Conservation (phyloP, 768 basidiomycete species). For the Russula sp. region DNA sequence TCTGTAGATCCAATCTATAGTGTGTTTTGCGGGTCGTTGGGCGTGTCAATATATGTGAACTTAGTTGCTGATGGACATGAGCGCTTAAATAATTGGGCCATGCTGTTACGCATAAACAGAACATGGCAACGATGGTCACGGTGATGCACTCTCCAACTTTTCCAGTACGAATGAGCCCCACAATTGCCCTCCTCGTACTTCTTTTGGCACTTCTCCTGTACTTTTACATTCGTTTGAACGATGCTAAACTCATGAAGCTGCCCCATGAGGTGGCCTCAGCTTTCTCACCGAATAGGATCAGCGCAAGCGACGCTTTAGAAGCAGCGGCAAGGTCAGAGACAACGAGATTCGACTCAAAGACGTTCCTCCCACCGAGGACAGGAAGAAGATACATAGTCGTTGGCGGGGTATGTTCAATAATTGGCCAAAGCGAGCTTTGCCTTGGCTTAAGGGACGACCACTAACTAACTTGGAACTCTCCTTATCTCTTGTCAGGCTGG, state of each 20-base stretch:
- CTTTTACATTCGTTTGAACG: slow-evolving; percentile 52
- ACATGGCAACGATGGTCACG: neutral
- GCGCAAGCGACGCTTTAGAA: slow-evolving; percentile 42
- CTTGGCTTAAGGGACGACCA: neutral
- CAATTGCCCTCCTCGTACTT: slow-evolving; percentile 2
- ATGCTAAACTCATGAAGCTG: slow-evolving; percentile 48
- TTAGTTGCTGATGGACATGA: slow-evolving; percentile 6
- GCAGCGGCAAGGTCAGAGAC: slow-evolving; percentile 41
- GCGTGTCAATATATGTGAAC: slow-evolving; percentile 26
- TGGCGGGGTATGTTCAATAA: slow-evolving; percentile 59
- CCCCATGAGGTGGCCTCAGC: slow-evolving; percentile 45
- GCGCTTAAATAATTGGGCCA: neutral
- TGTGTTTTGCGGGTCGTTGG: slow-evolving; percentile 27
- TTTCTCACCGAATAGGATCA: slow-evolving; percentile 54
- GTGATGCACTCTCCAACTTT: neutral
- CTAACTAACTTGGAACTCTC: neutral
- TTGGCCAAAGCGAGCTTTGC: neutral
- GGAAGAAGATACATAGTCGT: slow-evolving; percentile 73
- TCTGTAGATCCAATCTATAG: slow-evolving; percentile 29
- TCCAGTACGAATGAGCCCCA: neutral
- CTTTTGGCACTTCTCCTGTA: slow-evolving; percentile 30
- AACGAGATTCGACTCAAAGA: slow-evolving; percentile 39
- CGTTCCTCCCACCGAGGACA: slow-evolving; percentile 62
- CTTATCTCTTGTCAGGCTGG: slow-evolving; percentile 48
- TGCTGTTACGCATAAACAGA: neutral